Percentiles rank a stretch among this genome's conserved stretches.
These are phyloP conservation scores for Acanthochlamys bracteata DNA, from an alignment of 106 monocot species.

Conservation along the genomic window DNA sequence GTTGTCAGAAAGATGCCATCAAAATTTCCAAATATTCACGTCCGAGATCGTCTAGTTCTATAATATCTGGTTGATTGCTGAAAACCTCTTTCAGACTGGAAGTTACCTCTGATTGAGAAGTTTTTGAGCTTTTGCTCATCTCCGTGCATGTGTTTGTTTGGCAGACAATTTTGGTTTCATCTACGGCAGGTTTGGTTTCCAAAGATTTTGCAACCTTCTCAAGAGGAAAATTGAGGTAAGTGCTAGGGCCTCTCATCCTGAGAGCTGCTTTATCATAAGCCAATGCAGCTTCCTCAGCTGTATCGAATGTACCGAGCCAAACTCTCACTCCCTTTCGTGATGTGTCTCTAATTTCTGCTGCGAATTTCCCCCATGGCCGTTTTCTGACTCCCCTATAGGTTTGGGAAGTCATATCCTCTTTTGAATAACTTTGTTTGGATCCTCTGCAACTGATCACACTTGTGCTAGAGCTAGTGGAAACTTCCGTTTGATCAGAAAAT, in stretches of 20 bases:
- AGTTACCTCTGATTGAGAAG: slow-evolving; percentile 1
- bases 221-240: slow-evolving; percentile 40
- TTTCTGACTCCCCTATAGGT: slow-evolving; percentile 62
- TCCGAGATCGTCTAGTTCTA: slow-evolving; percentile 35
- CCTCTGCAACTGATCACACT: background rate
- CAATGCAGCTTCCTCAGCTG: slow-evolving; percentile 54
- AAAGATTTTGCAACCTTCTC: slow-evolving; percentile 8
- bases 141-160: background rate
- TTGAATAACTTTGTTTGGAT: background rate
- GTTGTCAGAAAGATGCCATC: slow-evolving; percentile 19
- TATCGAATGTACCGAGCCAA: slow-evolving; percentile 75
- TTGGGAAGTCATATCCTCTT: slow-evolving; percentile 1
- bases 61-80: slow-evolving; percentile 3
- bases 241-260: slow-evolving; percentile 30
- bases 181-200: background rate
- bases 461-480: background rate
- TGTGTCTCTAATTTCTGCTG: slow-evolving; percentile 88
- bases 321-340: slow-evolving; percentile 43
- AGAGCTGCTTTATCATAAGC: slow-evolving; percentile 43
- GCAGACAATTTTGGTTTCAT: background rate
- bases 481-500: background rate
- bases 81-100: background rate
- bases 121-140: background rate
- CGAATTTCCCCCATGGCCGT: slow-evolving; percentile 88
- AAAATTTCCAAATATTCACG: slow-evolving; percentile 29